phyloP scores from a whole-genome alignment of 2,329 filamentous ascomycete species.

The Apiospora marii region DNA sequence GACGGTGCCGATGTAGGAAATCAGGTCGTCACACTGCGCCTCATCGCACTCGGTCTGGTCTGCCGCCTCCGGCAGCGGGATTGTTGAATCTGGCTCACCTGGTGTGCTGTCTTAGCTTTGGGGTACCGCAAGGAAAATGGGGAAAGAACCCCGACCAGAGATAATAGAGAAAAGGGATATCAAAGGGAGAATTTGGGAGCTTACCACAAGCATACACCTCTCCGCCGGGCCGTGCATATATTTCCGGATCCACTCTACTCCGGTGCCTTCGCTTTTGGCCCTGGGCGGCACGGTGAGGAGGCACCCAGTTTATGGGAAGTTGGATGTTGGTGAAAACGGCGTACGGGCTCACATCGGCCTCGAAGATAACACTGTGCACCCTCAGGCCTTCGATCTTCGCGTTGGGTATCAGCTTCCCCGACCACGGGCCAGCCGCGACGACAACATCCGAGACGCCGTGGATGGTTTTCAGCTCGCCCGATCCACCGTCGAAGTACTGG shows the following conservation, averaged over 20 bases:
- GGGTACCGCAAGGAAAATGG: neutral
- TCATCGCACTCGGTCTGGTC: conserved; percentile 80
- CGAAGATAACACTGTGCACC: conserved; percentile 72
- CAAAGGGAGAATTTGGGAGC: conserved; percentile 30
- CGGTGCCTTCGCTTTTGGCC: conserved; percentile 62
- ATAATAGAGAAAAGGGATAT: neutral
- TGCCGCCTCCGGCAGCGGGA: conserved; percentile 78
- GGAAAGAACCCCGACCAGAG: neutral
- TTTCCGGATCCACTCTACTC: conserved; percentile 82
- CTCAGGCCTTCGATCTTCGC: conserved; percentile 65
- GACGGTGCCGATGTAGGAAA: conserved; percentile 77
- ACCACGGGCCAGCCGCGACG: conserved; percentile 70
- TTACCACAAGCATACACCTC: conserved; percentile 92
- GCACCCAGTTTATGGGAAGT: conserved; percentile 71
- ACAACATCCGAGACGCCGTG: conserved; percentile 60
- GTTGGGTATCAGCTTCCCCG: conserved; percentile 63
- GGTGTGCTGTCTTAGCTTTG: conserved; percentile 23
- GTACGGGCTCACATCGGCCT: conserved; percentile 72
- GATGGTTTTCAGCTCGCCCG: conserved; percentile 46
- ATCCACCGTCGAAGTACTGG: conserved; percentile 61
- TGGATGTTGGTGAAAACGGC: conserved; percentile 88
- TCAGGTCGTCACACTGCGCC: conserved; percentile 81
- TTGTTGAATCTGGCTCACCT: conserved; percentile 78
- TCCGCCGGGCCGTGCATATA: conserved; percentile 87
- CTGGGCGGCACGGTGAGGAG: conserved; percentile 54